Conservation (phyloP, 2,329 filamentous ascomycete genomes). For the Penicillium polonicum region DNA sequence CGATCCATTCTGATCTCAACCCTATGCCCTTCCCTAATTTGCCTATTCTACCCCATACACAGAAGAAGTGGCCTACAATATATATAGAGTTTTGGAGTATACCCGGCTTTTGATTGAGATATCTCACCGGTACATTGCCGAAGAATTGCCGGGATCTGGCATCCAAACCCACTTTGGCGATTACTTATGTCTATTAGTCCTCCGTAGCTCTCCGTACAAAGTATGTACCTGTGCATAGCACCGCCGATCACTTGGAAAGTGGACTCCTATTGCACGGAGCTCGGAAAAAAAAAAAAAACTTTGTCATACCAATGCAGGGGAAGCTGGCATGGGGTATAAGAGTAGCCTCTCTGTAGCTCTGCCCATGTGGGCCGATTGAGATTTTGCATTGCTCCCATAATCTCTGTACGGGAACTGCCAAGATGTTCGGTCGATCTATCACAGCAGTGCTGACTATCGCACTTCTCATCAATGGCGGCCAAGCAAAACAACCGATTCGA, state of each 20-base stretch:
- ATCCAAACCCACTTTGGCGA: neutral
- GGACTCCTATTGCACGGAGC: neutral
- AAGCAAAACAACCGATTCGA: neutral
- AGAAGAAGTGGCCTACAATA: neutral
- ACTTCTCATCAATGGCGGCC: neutral
- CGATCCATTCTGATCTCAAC: neutral
- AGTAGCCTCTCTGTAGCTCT: neutral
- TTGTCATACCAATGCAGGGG: neutral
- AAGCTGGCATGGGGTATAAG: neutral
- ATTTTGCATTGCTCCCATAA: neutral
- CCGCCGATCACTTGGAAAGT: neutral
- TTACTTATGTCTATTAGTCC: too few relatives aligned
- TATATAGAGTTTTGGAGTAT: neutral
- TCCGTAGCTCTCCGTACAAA: too few relatives aligned
- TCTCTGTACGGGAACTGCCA: neutral
- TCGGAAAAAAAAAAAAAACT: neutral
- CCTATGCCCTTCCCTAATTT: neutral
- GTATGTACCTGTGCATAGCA: neutral
- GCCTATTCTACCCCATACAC: neutral
- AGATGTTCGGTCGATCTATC: conserved; percentile 1
- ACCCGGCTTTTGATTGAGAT: neutral
- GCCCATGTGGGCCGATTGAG: neutral
- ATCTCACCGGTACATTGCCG: neutral
- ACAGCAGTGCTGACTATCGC: neutral
- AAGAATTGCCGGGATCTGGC: neutral